Conservation (phyloP, 805 yeast species). For the Metschnikowia cerradonensis region DNA sequence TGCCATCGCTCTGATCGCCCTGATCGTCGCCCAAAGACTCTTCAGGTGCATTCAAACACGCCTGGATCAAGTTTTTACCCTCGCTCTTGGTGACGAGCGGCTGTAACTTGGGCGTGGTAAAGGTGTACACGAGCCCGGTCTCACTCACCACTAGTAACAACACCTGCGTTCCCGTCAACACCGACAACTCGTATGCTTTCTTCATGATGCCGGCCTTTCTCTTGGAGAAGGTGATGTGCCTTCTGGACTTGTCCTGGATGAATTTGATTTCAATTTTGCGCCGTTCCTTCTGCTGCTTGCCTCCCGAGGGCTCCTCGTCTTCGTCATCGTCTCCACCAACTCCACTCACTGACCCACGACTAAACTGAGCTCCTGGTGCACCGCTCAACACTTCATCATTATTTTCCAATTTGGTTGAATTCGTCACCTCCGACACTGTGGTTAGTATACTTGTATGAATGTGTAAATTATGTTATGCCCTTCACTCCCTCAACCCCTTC, state of each 20-base stretch:
- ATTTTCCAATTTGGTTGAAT: conserved; percentile 34
- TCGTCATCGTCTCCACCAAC: conserved; percentile 47
- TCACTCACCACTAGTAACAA: conserved; percentile 91
- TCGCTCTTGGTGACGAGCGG: conserved; percentile 96
- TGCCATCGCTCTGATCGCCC: conserved; percentile 48
- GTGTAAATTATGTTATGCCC: too few relatives aligned
- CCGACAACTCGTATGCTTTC: conserved; percentile 97
- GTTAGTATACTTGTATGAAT: conserved; percentile 6
- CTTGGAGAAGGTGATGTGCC: conserved; percentile 96
- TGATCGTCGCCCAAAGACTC: conserved; percentile 68
- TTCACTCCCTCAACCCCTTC: too few relatives aligned
- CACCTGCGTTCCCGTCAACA: conserved; percentile 96
- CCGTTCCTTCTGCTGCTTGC: conserved; percentile 52
- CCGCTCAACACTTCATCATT: conserved; percentile 22
- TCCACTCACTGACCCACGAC: conserved; percentile 21
- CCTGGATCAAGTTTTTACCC: conserved; percentile 94
- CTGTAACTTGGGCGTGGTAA: conserved; percentile 98
- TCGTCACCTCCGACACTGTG: conserved; percentile 39
- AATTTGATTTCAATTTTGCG: conserved; percentile 96
- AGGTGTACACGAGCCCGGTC: conserved; percentile 97
- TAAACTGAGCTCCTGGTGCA: conserved; percentile 21
- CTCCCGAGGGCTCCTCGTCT: conserved; percentile 45
- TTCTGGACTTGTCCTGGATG: conserved; percentile 94
- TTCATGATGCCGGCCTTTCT: conserved; percentile 99
- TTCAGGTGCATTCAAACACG: conserved; percentile 96